These are phyloP conservation scores for Erodium trifolium DNA, from an alignment of 441 rosid genomes.

Conservation along the genomic window DNA sequence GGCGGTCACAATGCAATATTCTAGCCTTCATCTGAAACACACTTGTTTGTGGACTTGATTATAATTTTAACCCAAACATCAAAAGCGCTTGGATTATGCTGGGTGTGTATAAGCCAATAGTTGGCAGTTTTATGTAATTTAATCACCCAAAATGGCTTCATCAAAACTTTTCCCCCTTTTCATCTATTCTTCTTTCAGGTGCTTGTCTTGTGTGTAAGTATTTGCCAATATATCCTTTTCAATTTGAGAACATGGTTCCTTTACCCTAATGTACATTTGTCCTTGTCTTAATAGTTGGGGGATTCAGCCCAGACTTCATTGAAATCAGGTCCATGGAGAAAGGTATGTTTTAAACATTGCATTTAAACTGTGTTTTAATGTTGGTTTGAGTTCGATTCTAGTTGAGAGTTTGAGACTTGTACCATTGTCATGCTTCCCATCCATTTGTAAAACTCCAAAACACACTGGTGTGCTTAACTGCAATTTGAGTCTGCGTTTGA, in stretches of 20 bases:
- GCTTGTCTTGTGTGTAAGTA: background rate
- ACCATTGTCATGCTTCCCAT: too few species aligned
- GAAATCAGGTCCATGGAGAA: constrained; percentile 39
- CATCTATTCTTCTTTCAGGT: background rate
- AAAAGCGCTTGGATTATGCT: background rate
- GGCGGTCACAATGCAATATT: background rate
- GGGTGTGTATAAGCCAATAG: background rate
- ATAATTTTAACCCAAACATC: background rate
- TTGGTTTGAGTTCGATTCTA: background rate
- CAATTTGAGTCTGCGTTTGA: too few species aligned
- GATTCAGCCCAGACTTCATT: constrained; percentile 22
- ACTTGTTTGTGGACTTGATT: background rate
- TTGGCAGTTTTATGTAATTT: background rate
- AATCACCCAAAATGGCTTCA: background rate
- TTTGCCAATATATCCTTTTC: background rate
- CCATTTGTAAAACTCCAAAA: too few species aligned
- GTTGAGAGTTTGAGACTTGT: background rate
- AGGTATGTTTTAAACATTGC: constrained; percentile 18
- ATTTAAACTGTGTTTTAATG: background rate
- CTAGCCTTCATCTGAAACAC: background rate
- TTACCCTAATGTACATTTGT: background rate
- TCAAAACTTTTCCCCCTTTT: background rate
- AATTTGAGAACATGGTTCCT: background rate
- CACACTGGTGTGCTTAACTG: too few species aligned
- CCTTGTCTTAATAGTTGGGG: background rate